Evolutionary conservation across 257 asterid species (phyloP).

Genomic region (Salvia splendens): DNA sequence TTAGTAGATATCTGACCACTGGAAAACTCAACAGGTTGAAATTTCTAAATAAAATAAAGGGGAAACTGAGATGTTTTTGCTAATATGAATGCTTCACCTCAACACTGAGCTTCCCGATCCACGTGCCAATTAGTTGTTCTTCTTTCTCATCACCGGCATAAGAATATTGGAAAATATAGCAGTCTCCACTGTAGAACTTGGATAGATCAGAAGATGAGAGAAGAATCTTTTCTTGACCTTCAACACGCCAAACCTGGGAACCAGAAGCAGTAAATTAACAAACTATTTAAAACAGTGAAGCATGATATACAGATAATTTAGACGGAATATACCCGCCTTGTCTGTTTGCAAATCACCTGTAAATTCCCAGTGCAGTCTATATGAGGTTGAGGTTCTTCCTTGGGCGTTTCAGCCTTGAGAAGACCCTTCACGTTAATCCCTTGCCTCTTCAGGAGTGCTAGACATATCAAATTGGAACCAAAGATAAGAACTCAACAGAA

Average conservation of each 20-base stretch:
- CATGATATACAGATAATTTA: slow-evolving; percentile 17
- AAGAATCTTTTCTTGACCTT: slow-evolving; percentile 79
- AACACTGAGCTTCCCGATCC: slow-evolving; percentile 90
- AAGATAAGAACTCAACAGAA: slow-evolving; percentile 28
- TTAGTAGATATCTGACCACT: slow-evolving; percentile 8
- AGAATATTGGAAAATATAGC: slow-evolving; percentile 86
- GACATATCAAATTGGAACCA: slow-evolving; percentile 32
- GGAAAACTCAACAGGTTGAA: not conserved
- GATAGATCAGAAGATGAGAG: slow-evolving; percentile 76
- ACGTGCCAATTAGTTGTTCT: slow-evolving; percentile 86
- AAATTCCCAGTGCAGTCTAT: slow-evolving; percentile 94
- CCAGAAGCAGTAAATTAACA: slow-evolving; percentile 27
- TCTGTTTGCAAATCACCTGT: slow-evolving; percentile 60
- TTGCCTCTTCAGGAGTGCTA: slow-evolving; percentile 95
- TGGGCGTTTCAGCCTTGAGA: slow-evolving; percentile 83
- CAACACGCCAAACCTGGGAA: slow-evolving; percentile 90
- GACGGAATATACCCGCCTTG: slow-evolving; percentile 26
- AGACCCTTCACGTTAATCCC: slow-evolving; percentile 95
- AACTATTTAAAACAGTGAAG: slow-evolving; percentile 26
- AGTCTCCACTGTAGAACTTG: slow-evolving; percentile 94
- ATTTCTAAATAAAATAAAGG: not conserved
- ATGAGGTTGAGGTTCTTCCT: slow-evolving; percentile 79
- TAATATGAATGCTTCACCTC: slow-evolving; percentile 55
- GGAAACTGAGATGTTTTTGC: slow-evolving; percentile 11
- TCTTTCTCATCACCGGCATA: slow-evolving; percentile 94